Base-by-base conservation (phyloP, 1,284 basidiomycete species). In the Fomitopsis pinicola region DNA sequence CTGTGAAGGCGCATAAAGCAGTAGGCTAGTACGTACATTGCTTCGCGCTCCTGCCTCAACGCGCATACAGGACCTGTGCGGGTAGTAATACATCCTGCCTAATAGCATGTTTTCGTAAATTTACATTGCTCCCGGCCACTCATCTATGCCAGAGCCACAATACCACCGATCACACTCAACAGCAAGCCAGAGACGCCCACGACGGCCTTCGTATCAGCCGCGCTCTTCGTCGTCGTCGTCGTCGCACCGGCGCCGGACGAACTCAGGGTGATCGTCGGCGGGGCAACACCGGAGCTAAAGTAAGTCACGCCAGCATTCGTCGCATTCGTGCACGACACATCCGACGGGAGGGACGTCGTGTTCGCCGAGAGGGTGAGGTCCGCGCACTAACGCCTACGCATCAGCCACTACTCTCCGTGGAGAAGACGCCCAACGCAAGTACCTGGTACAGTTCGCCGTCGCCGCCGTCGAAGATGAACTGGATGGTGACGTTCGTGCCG, bases 391-490 rank as follows among this genome's bases (percentile, higher is more conserved):
- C 15, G 35, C 26, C 15, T 35, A n/a, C 36, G 58, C 17, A 9
- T 46, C 50, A 19, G n/a, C 8, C 9, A 17, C 35, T 33, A 5
- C 5, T 3, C 10, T 9, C 9, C n/a, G n/a, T 0, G 6, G 44
- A 46, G 17, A 33, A 42, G 14, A 26, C 2, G 40, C n/a, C 28
- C n/a, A 17, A 67, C 75, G 33, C 22, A 22, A 22, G 22, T 67
- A 83, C 86, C 78, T 92, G 89, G 76, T 78, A 91, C 9, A 92
- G 78, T 53, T 75, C 68, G 40, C 86, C 86, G 69, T 93, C 91
- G 19, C 87, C 86, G 44, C 87, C 88, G 65, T 82, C 74, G 71
- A 77, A 90, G 38, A 82, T 68, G 54, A 88, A 77, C 79, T 89
- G 82, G 30, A 87, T 72, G 1, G 83, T 87, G 45, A 86, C 82